Conservation (phyloP, 495 filamentous ascomycete genomes). For the Neurospora sp. region DNA sequence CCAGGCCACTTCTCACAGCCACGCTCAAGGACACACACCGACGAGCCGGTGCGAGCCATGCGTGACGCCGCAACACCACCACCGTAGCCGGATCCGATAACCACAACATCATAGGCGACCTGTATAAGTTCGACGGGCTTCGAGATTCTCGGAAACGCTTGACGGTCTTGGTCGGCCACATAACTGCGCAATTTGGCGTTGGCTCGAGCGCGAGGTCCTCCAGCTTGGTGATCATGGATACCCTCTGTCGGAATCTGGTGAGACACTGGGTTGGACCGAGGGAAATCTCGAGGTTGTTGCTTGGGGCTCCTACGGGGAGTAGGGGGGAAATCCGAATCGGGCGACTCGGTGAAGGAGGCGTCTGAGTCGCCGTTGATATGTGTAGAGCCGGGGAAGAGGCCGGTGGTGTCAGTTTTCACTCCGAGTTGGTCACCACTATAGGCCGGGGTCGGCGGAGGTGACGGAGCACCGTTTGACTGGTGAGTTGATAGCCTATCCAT, state of each 20-base stretch:
- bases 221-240: conserved; percentile 17
- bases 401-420: conserved; percentile 4
- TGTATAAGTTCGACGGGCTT: conserved; percentile 47
- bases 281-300: background rate
- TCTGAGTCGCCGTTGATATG: background rate
- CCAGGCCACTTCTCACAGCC: conserved; percentile 57
- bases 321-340: background rate
- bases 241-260: conserved; percentile 6
- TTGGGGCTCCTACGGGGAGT: conserved; percentile 2
- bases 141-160: conserved; percentile 41
- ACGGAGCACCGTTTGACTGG: conserved; percentile 10
- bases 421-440: background rate
- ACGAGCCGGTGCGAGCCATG: conserved; percentile 51
- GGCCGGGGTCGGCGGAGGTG: conserved; percentile 20
- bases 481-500: background rate
- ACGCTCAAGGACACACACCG: conserved; percentile 52
- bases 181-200: conserved; percentile 26
- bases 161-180: conserved; percentile 28
- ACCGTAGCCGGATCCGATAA: conserved; percentile 59
- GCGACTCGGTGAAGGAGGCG: conserved; percentile 4
- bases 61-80: conserved; percentile 56
- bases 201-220: conserved; percentile 26
- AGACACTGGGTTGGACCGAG: background rate
- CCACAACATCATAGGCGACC: conserved; percentile 51
- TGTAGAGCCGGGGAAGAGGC: conserved; percentile 1